A percentile compares a stretch with the other conserved stretches of the same genome.
phyloP scores from a whole-genome alignment of 1,139 yeast genomes.

The Suhomyces kunorum region DNA sequence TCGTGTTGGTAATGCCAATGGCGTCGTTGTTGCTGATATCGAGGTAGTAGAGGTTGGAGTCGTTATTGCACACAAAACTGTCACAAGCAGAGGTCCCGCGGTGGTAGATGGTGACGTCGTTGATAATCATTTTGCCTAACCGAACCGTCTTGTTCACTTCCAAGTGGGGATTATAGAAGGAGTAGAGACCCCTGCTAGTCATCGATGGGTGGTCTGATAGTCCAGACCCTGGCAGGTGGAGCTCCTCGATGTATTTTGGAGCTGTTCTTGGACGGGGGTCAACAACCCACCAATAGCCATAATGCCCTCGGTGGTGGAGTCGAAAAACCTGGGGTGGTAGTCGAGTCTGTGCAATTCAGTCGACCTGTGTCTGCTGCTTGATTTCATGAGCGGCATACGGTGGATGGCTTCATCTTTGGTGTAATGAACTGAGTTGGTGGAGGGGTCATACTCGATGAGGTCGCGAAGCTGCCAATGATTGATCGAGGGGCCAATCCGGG shows the following conservation, averaged over 20 bases:
- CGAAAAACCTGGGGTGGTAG: constrained; percentile 68
- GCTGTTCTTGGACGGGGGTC: constrained; percentile 23
- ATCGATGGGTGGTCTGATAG: constrained; percentile 12
- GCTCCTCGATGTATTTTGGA: constrained; percentile 31
- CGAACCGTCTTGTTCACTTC: constrained; percentile 50
- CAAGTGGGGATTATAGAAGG: constrained; percentile 54
- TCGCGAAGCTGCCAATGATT: constrained; percentile 92
- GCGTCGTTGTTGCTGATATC: constrained; percentile 52
- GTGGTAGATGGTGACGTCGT: constrained; percentile 65
- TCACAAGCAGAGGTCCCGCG: constrained; percentile 42
- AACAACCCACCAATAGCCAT: constrained; percentile 72
- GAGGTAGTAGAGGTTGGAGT: constrained; percentile 65
- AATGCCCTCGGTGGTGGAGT: constrained; percentile 56
- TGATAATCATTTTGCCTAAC: constrained; percentile 80
- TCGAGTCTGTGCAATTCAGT: constrained; percentile 46
- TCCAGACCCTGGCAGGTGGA: constrained; percentile 20
- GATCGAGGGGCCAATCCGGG: constrained; percentile 30
- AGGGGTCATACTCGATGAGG: constrained; percentile 52
- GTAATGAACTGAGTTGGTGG: constrained; percentile 34
- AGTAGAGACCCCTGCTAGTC: constrained; percentile 58
- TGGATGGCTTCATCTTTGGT: constrained; percentile 38
- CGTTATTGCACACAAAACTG: constrained; percentile 80
- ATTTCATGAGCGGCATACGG: constrained; percentile 23
- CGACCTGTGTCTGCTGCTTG: constrained; percentile 11
- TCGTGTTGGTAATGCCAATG: constrained; percentile 34